A percentile compares a stretch with the other conserved stretches of the same genome.
Evolutionary conservation across 805 yeast species (phyloP).

Genomic region (Candida pini): DNA sequence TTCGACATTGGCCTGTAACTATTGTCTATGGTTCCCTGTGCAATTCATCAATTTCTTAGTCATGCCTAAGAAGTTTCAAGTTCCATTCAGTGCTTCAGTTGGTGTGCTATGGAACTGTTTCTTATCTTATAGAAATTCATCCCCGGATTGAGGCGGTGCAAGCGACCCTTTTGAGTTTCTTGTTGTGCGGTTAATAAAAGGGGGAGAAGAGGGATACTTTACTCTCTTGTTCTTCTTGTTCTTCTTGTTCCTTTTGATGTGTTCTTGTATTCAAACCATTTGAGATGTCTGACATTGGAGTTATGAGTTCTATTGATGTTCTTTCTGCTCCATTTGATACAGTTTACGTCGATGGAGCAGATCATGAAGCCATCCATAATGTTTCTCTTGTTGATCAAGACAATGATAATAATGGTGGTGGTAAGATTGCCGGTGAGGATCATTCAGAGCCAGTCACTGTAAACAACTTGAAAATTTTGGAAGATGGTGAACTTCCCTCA

Average conservation of each 20-base stretch:
- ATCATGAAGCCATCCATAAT: too few relatives aligned
- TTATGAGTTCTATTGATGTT: conserved; percentile 17
- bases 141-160: neutral
- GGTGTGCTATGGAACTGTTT: conserved; percentile 95
- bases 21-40: conserved; percentile 77
- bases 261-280: neutral
- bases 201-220: neutral
- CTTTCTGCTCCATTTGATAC: conserved; percentile 15
- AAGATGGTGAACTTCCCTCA: conserved; percentile 8
- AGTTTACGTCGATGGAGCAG: conserved; percentile 9
- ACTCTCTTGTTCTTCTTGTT: neutral
- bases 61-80: conserved; percentile 71
- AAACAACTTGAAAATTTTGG: conserved; percentile 6
- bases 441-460: conserved; percentile 5
- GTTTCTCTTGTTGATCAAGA: too few relatives aligned
- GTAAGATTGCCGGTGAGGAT: conserved; percentile 7
- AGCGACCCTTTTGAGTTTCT: neutral
- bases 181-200: neutral
- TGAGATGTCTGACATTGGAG: conserved; percentile 8
- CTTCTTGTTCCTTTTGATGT: neutral
- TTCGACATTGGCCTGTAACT: conserved; percentile 61
- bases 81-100: conserved; percentile 81
- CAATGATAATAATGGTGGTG: too few relatives aligned
- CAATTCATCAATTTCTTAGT: conserved; percentile 70
- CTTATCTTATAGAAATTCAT: conserved; percentile 63